A percentile compares a stretch with the other conserved stretches of the same genome.
These are phyloP conservation scores for Trichosporon inkin DNA, from an alignment of 1,284 basidiomycete genomes.

Conservation along the genomic window DNA sequence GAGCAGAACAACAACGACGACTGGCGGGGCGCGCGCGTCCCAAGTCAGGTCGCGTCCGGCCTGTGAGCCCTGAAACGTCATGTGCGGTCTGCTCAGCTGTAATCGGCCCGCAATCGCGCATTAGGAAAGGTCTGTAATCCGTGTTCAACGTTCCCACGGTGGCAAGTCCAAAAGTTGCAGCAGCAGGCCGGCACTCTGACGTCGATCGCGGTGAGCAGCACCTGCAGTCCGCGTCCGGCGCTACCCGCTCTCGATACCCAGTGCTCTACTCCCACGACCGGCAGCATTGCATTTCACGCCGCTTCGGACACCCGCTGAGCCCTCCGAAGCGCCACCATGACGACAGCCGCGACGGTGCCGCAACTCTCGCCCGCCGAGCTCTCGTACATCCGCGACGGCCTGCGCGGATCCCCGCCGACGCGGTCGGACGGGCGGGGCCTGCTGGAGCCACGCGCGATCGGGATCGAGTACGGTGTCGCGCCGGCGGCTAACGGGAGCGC, in stretches of 20 bases:
- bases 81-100: no score
- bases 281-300: background rate
- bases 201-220: background rate
- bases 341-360: constrained; percentile 14
- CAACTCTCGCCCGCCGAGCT: constrained; percentile 46
- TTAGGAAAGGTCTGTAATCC: no score
- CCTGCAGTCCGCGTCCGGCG: background rate
- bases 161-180: background rate
- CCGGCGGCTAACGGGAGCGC: constrained; percentile 48
- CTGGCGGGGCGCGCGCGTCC: no score
- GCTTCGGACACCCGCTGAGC: no score
- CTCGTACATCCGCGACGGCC: constrained; percentile 46
- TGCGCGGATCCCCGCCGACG: constrained; percentile 40
- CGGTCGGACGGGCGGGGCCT: constrained; percentile 41
- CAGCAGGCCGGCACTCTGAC: no score
- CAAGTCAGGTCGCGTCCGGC: no score
- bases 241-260: no score
- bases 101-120: no score
- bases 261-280: no score
- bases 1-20: no score
- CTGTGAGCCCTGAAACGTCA: no score
- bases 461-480: constrained; percentile 43
- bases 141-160: constrained; percentile 8
- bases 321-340: no score
- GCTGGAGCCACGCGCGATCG: constrained; percentile 35